Percentiles rank a stretch among this genome's conserved stretches.
Evolutionary conservation across 305 asterid species (phyloP).

Genomic region (Solanum hybrid): DNA sequence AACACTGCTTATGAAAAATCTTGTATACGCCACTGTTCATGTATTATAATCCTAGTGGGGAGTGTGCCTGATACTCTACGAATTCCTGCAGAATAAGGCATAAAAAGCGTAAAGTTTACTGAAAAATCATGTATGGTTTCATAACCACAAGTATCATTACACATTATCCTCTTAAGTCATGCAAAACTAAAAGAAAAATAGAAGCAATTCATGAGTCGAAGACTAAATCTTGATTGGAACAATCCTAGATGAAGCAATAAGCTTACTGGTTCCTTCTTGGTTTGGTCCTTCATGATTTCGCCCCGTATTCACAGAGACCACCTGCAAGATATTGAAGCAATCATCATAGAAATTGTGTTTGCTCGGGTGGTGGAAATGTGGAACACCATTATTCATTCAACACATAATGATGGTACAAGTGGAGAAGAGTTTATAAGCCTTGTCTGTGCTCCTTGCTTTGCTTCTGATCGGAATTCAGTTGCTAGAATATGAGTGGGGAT

Average conservation of each 20-base stretch:
- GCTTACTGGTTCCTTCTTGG: slow-evolving; percentile 38
- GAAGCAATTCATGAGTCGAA: background rate
- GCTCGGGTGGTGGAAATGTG: background rate
- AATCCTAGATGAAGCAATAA: background rate
- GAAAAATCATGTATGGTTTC: no score
- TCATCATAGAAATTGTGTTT: background rate
- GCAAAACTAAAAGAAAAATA: background rate
- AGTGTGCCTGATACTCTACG: slow-evolving; percentile 20
- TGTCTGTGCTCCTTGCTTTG: background rate
- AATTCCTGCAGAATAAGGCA: slow-evolving; percentile 33
- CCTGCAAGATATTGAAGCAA: slow-evolving; percentile 29
- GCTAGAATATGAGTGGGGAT: no score
- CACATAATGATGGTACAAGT: background rate
- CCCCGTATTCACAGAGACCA: slow-evolving; percentile 14
- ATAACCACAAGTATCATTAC: background rate
- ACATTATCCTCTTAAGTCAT: background rate
- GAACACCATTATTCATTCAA: background rate
- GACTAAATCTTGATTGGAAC: background rate
- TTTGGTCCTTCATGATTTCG: no score
- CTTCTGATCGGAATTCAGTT: background rate
- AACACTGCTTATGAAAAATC: no score
- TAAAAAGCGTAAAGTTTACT: background rate
- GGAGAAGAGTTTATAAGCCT: background rate
- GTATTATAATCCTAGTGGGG: slow-evolving; percentile 49
- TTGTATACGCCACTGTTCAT: no score